Evolutionary conservation across 495 filamentous ascomycete genomes (phyloP), one percentile per base, ranked within the genome.

Genomic region (Talaromyces wortmannii): DNA sequence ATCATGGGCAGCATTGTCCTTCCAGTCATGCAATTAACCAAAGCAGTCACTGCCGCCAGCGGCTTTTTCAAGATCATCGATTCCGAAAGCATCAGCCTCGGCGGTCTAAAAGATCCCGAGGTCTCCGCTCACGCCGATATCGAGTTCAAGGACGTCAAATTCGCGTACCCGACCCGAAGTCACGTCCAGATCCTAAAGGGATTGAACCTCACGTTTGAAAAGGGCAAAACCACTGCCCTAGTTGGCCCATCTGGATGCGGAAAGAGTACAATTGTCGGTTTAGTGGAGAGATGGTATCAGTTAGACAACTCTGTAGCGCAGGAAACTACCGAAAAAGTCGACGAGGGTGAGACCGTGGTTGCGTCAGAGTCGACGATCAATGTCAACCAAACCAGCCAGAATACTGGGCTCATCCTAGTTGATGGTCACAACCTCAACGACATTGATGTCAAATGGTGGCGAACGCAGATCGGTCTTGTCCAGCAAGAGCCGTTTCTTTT

Each of bases 401-500:
- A 50, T 8, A 23, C 8, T 3, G 92, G 91, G 0, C 48, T 69
- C 2, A 66, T 73, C 15, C 61, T 76, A 4, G 70, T 83, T 10
- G 77, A 70, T 40, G 67, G 72, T 5, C 64, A 58, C 18, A 72
- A 80, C 7, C 73, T 85, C 47, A 68, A 74, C 13, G 69, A 78
- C 30, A 56, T 81, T 44, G 77, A 86, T 54, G 62, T 83, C 5
- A 81, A 80, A 52, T 86, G 84, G 83, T 83, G 78, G 78, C 71
- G 84, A 48, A 69, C 74, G 3, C 80, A 86, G 53, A 86, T 88
- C 56, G 81, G 83, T 2, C 73, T 88, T 7, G 84, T 88, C 0
- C 82, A 84, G 56, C 84, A 89, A 64, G 84, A 89, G 55, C 84
- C 85, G 13, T 81, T 86, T 54, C 72, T 90, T 1, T 90, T 90